Base-by-base conservation (phyloP, 2,329 filamentous ascomycete genomes). In the Fusarium domesticum region DNA sequence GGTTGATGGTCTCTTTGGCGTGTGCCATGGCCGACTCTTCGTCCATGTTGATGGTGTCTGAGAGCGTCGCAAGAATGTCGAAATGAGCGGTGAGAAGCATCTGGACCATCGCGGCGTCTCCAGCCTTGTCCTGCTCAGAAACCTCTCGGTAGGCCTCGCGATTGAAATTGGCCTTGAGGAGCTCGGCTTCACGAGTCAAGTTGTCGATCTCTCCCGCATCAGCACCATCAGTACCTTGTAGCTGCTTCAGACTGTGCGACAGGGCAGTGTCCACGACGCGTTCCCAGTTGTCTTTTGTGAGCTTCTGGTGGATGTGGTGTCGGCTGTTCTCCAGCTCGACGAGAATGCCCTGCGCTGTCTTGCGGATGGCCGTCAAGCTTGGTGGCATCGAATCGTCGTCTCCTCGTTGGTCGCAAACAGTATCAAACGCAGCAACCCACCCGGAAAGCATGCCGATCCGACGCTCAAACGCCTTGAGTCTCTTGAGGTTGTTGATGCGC, bases 371-470 rank as follows among this genome's bases (percentile, higher is more conserved):
- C 3, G 76, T 67, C 35, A 96, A 70, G 54, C 82, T 87, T 23
- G 78, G 70, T 1, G 90, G 81, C 77, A 84, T 83, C 0, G 77
- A 70, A 16, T 83, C 79, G 40, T 62, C 59, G 0, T 62, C 64
- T 0, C 56, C 60, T 15, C 83, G 77, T 37, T 76, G 76, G 31
- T 89, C 88, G 56, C 85, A 92, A 3, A 95, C 80, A 2, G 78
- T 75, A 51, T 97, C 92, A 58, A 97, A 98, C 2, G 90, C 89
- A 1, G 87, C 87, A 44, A 96, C 86, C 93, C 93, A 98, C 2
- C 86, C 84, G 4, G 87, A 91, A n/a, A 98, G 76, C 48, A 95
- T 75, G 6, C 83, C 78, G 50, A 96, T 95, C 14, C 93, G 82
- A 53, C 89, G 81, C 69, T 96, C 89, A 23, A 96, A 83, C 42